Conservation (phyloP, 371 early-diverging fungal species). For the Massospora cicadina region DNA sequence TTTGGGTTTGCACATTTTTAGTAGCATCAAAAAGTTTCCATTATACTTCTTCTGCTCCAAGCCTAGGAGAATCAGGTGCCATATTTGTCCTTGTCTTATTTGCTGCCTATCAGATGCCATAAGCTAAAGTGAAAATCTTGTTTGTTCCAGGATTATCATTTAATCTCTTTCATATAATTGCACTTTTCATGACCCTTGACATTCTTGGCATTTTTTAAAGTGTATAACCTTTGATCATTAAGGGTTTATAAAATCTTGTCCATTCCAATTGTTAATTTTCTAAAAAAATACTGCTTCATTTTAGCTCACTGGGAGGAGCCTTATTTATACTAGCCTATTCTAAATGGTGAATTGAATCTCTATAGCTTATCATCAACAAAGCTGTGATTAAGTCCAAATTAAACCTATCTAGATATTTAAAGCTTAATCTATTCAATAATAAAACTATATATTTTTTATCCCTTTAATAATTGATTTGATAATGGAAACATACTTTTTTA, state of each 20-base stretch:
- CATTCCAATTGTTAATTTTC: neutral
- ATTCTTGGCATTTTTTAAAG: conserved; percentile 32
- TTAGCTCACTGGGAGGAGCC: neutral
- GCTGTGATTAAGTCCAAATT: neutral
- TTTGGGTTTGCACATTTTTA: conserved; percentile 15
- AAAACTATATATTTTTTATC: no score
- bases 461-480: no score
- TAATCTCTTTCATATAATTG: conserved; percentile 32
- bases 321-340: neutral
- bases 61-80: conserved; percentile 63
- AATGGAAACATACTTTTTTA: no score
- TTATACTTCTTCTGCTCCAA: conserved; percentile 29
- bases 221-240: conserved; percentile 48
- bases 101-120: conserved; percentile 34
- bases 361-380: neutral
- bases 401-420: no score
- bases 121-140: conserved; percentile 36
- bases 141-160: conserved; percentile 56
- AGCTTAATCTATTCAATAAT: neutral
- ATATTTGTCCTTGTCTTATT: conserved; percentile 43
- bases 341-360: neutral
- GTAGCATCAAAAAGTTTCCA: conserved; percentile 21
- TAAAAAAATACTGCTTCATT: neutral
- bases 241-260: conserved; percentile 13
- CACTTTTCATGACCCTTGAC: conserved; percentile 39